A percentile compares a stretch with the other conserved stretches of the same genome.
Evolutionary conservation across 1,284 basidiomycete genomes (phyloP).

Genomic region (Mixia osmundae): DNA sequence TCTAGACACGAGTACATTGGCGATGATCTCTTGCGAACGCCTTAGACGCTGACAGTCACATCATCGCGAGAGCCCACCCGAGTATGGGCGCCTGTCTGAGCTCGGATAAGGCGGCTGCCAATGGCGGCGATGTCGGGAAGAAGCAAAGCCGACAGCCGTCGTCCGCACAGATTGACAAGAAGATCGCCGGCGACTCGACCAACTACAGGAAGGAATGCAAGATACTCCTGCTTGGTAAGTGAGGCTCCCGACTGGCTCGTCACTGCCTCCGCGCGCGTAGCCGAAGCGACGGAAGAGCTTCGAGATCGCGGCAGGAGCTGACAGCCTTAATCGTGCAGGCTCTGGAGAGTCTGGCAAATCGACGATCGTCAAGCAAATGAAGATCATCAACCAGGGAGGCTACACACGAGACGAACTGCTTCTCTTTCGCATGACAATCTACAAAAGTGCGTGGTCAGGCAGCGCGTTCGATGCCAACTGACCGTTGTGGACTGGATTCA

Average conservation of each 20-base stretch:
- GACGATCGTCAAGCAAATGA: constrained; percentile 98
- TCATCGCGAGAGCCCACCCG: no score
- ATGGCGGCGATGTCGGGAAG: no score
- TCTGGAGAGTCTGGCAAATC: constrained; percentile 80
- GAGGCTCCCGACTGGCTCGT: not conserved
- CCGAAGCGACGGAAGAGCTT: not conserved
- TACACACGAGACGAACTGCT: constrained; percentile 60
- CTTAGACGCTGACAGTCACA: no score
- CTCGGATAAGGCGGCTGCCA: no score
- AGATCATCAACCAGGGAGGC: constrained; percentile 91
- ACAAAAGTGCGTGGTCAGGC: constrained; percentile 13
- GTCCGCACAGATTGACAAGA: constrained; percentile 32
- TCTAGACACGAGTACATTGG: no score
- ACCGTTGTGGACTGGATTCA: not conserved
- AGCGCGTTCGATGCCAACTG: not conserved
- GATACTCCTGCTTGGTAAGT: constrained; percentile 66
- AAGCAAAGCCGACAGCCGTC: no score
- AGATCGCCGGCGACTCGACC: constrained; percentile 31
- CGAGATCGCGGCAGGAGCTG: not conserved
- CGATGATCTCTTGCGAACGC: no score
- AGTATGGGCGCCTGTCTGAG: no score
- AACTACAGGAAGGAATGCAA: constrained; percentile 77
- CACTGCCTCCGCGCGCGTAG: not conserved
- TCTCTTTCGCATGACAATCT: constrained; percentile 50
- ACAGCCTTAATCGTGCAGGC: constrained; percentile 23